A percentile compares a stretch with the other conserved stretches of the same genome.
Evolutionary conservation across 192 early-diverging fungal genomes (phyloP).

Genomic region (Rhizoclosmatium sp.): DNA sequence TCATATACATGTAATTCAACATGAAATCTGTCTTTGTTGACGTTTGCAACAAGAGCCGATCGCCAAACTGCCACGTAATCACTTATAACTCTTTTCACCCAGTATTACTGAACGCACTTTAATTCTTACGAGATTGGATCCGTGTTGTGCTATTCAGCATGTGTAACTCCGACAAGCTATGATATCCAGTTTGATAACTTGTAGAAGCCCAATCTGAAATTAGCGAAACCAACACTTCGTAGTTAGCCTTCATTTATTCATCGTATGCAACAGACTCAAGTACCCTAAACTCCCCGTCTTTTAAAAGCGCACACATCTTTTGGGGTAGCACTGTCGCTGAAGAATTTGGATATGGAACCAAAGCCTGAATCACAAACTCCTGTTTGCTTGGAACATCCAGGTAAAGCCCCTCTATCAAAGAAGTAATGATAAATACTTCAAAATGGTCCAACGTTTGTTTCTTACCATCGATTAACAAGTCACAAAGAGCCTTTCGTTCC

Average conservation of each 20-base stretch:
- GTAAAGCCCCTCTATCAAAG: constrained; percentile 53
- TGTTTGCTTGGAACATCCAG: constrained; percentile 60
- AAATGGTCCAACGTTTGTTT: neutral
- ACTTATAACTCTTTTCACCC: too few species aligned
- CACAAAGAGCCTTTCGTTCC: constrained; percentile 65
- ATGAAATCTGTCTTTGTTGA: too few species aligned
- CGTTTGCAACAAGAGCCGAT: too few species aligned
- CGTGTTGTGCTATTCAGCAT: too few species aligned
- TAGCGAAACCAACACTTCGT: constrained; percentile 57
- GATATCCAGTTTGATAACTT: too few species aligned
- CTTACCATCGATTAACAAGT: constrained; percentile 57
- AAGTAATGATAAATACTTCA: neutral
- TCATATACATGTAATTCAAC: too few species aligned
- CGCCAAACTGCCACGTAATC: too few species aligned
- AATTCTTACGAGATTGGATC: too few species aligned
- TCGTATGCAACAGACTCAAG: constrained; percentile 34
- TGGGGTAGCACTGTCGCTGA: constrained; percentile 41
- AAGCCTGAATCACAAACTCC: constrained; percentile 62
- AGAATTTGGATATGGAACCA: constrained; percentile 21
- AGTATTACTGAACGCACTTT: too few species aligned
- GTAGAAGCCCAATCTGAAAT: neutral
- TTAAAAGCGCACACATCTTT: constrained; percentile 53
- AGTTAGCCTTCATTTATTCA: constrained; percentile 55
- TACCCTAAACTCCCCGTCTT: constrained; percentile 59
- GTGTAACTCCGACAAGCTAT: too few species aligned